These are phyloP conservation scores for Strobilomyces echinocephalus DNA, from an alignment of 768 basidiomycete genomes.

Conservation along the genomic window DNA sequence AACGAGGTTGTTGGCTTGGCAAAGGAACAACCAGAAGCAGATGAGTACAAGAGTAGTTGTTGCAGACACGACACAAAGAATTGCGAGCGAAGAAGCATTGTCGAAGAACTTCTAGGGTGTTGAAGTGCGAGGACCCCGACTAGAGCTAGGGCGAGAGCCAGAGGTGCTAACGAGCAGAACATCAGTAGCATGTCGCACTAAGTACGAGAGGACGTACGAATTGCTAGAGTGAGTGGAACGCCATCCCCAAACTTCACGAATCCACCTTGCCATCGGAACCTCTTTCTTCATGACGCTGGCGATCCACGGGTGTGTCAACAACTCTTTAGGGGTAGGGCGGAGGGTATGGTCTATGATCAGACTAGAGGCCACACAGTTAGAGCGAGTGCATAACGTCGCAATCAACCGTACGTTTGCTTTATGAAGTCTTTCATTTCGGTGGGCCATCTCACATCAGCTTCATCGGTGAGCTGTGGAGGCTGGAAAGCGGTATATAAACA, in stretches of 20 bases:
- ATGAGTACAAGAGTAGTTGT: conserved; percentile 20
- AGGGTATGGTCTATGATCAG: conserved; percentile 62
- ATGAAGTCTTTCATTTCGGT: conserved; percentile 90
- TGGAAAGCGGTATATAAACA: conserved; percentile 29
- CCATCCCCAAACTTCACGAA: conserved; percentile 82
- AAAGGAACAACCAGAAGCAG: conserved; percentile 11
- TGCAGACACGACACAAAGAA: conserved; percentile 16
- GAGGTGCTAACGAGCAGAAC: conserved; percentile 6
- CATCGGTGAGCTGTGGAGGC: conserved; percentile 82
- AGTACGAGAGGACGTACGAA: conserved; percentile 12
- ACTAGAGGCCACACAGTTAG: conserved; percentile 34
- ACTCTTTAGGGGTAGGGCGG: conserved; percentile 78
- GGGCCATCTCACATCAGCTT: conserved; percentile 61
- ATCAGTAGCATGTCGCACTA: not conserved
- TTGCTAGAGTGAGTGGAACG: conserved; percentile 35
- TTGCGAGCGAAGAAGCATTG: not conserved
- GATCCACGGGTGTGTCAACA: conserved; percentile 85
- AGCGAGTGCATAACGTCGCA: not conserved
- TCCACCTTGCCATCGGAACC: conserved; percentile 87
- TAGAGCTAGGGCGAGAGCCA: conserved; percentile 28
- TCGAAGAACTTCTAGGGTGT: conserved; percentile 21
- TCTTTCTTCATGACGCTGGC: conserved; percentile 70
- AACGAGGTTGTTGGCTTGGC: conserved; percentile 8
- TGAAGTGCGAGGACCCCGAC: conserved; percentile 24
- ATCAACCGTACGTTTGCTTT: conserved; percentile 61